phyloP scores from a whole-genome alignment of 208 protist genomes.

The Trypanosoma theileri region DNA sequence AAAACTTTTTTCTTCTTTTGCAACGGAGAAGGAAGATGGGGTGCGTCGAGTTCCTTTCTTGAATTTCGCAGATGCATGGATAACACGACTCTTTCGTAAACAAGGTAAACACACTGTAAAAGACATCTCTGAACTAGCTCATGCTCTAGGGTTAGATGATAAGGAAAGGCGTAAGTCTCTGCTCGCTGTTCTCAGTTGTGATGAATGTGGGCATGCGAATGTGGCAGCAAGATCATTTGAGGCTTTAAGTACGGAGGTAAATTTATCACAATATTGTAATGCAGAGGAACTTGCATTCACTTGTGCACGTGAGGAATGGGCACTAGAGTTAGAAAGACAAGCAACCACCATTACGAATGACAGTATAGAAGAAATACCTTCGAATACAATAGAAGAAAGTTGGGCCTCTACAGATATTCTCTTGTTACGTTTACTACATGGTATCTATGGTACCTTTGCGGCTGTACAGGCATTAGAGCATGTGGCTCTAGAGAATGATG shows the following conservation, averaged over 20 bases:
- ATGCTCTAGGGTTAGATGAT: constrained; percentile 18
- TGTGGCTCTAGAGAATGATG: neutral
- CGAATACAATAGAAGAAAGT: neutral
- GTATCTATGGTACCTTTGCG: constrained; percentile 17
- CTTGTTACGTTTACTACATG: constrained; percentile 8
- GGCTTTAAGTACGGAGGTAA: neutral
- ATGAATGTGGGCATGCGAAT: neutral
- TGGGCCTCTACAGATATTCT: neutral
- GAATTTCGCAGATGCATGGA: constrained; percentile 1
- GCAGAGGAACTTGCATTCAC: neutral
- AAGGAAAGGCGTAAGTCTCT: neutral
- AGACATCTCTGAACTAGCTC: constrained; percentile 5
- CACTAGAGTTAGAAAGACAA: neutral
- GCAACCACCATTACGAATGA: too few species aligned
- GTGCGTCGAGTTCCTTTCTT: constrained; percentile 3
- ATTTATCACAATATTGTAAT: constrained; percentile 10
- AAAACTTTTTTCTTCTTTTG: neutral
- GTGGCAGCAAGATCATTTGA: constrained; percentile 2
- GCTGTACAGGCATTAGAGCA: constrained; percentile 1
- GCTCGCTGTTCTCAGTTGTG: neutral
- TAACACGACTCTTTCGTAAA: neutral
- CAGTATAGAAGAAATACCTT: neutral
- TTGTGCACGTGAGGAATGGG: constrained; percentile 9
- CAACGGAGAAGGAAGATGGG: neutral
- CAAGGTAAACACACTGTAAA: neutral